Conservation (phyloP, 192 early-diverging fungal genomes). For the Podila minutissima region DNA sequence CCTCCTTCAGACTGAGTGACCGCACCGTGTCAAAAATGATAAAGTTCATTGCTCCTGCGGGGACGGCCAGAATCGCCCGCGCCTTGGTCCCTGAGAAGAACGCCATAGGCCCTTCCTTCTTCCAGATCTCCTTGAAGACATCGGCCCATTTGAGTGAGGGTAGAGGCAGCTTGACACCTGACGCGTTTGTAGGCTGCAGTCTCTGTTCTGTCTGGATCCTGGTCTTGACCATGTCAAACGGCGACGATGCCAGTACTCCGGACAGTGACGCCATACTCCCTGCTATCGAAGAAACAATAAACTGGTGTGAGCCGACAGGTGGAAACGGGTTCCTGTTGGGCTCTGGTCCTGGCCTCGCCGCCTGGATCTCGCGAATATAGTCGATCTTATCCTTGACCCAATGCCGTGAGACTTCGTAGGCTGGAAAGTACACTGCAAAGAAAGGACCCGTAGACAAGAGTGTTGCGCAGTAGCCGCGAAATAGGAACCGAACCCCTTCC, state of each 20-base stretch:
- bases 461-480: constrained; percentile 43
- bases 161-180: constrained; percentile 33
- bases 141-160: constrained; percentile 28
- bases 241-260: constrained; percentile 30
- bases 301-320: constrained; percentile 12
- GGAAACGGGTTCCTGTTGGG: constrained; percentile 33
- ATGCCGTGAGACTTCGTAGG: constrained; percentile 27
- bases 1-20: constrained; percentile 37
- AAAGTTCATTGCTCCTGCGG: constrained; percentile 49
- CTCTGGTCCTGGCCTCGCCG: not conserved
- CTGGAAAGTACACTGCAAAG: constrained; percentile 46
- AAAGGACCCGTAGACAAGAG: constrained; percentile 36
- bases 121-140: constrained; percentile 29
- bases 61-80: constrained; percentile 28
- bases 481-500: constrained; percentile 37
- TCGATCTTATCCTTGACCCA: constrained; percentile 35
- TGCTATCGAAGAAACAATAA: constrained; percentile 36
- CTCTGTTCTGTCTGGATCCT: constrained; percentile 49
- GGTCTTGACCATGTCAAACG: constrained; percentile 46
- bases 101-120: constrained; percentile 42
- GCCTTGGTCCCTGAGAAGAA: constrained; percentile 34
- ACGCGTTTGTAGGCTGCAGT: constrained; percentile 24
- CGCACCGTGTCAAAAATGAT: constrained; percentile 48
- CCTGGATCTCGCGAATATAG: constrained; percentile 24
- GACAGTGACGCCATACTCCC: constrained; percentile 38